phyloP scores from a whole-genome alignment of 768 basidiomycete genomes.

The Leccinum boreale region DNA sequence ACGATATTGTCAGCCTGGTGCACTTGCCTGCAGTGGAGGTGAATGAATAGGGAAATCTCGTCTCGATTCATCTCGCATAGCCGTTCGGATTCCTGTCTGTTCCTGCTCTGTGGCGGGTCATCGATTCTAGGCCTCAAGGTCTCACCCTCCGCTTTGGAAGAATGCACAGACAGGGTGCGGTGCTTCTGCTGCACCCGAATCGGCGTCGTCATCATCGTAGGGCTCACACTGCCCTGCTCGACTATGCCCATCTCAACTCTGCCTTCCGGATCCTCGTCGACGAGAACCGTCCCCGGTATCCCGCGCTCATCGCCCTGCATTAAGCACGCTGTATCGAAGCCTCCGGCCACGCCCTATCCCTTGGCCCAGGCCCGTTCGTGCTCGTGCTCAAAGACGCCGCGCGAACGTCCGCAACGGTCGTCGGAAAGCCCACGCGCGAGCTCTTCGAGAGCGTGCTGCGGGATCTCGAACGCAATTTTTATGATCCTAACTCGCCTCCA shows the following conservation, averaged over 20 bases:
- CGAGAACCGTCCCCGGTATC: slow-evolving; percentile 26
- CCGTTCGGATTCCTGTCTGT: neutral
- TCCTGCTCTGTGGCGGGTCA: neutral
- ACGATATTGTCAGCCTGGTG: no score
- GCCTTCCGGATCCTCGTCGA: slow-evolving; percentile 63
- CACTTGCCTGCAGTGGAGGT: slow-evolving; percentile 10
- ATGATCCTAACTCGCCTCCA: no score
- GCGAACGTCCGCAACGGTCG: slow-evolving; percentile 44
- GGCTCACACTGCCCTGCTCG: slow-evolving; percentile 49
- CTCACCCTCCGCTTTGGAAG: slow-evolving; percentile 45
- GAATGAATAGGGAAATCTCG: no score
- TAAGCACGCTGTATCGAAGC: slow-evolving; percentile 50
- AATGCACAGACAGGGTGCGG: slow-evolving; percentile 26
- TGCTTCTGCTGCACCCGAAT: neutral
- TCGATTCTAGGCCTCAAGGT: slow-evolving; percentile 44
- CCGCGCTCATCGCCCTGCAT: slow-evolving; percentile 56
- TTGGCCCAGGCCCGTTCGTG: slow-evolving; percentile 73
- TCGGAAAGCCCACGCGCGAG: slow-evolving; percentile 59
- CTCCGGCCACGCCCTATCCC: slow-evolving; percentile 48
- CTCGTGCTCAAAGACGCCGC: slow-evolving; percentile 56
- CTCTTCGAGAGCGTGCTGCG: slow-evolving; percentile 60
- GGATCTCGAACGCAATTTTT: slow-evolving; percentile 34
- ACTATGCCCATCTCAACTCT: slow-evolving; percentile 55
- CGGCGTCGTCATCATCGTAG: slow-evolving; percentile 38
- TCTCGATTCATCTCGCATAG: neutral